Evolutionary conservation across 495 filamentous ascomycete species (phyloP).

Genomic region (Rhypophila decipiens): DNA sequence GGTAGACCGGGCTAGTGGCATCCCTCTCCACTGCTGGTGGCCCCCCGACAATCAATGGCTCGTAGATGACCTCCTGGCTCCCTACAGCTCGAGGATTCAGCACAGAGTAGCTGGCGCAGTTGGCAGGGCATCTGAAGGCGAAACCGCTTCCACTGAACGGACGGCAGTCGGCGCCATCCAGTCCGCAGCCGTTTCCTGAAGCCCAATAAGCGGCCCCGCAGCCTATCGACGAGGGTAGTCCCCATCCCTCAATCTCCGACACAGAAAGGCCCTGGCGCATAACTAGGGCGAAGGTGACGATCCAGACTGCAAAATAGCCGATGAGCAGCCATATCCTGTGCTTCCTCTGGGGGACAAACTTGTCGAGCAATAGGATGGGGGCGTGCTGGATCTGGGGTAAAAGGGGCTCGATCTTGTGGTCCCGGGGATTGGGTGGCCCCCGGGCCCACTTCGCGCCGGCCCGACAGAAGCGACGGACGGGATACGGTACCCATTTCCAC

Average conservation of each 20-base stretch:
- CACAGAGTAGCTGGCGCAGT: slow-evolving; percentile 59
- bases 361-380: slow-evolving; percentile 57
- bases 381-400: slow-evolving; percentile 64
- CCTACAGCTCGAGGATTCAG: slow-evolving; percentile 71
- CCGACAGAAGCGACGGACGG: slow-evolving; percentile 32
- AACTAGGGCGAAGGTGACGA: slow-evolving; percentile 63
- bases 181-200: slow-evolving; percentile 65
- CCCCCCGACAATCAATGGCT: slow-evolving; percentile 68
- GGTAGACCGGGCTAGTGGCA: slow-evolving; percentile 50
- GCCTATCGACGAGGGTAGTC: slow-evolving; percentile 56
- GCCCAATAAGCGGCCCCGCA: slow-evolving; percentile 63
- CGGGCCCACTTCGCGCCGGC: slow-evolving; percentile 57
- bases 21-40: slow-evolving; percentile 42
- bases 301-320: slow-evolving; percentile 62
- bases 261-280: slow-evolving; percentile 57
- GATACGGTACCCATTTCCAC: slow-evolving; percentile 45
- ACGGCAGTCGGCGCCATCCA: slow-evolving; percentile 74
- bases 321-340: slow-evolving; percentile 55
- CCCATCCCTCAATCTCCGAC: slow-evolving; percentile 63
- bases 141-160: slow-evolving; percentile 65
- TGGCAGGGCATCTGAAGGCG: slow-evolving; percentile 75
- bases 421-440: slow-evolving; percentile 60
- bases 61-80: slow-evolving; percentile 62
- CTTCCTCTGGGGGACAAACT: slow-evolving; percentile 54
- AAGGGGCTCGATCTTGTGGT: slow-evolving; percentile 60